These are phyloP conservation scores for Candida caryicola DNA, from an alignment of 805 yeast species.

Conservation along the genomic window DNA sequence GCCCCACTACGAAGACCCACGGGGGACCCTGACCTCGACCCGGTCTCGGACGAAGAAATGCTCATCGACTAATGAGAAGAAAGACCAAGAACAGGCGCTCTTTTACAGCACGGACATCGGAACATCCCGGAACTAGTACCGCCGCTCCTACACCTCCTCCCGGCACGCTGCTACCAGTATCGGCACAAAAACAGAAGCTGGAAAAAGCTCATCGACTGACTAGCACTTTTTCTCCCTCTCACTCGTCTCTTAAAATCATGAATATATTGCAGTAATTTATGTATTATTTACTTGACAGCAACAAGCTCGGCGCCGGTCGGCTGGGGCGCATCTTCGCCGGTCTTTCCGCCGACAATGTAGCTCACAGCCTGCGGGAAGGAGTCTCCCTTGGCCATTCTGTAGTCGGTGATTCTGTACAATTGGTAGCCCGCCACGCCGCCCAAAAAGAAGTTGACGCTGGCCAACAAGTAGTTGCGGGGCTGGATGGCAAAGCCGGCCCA, in stretches of 20 bases:
- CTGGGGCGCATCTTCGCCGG: slow-evolving; percentile 10
- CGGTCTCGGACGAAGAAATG: slow-evolving; percentile 10
- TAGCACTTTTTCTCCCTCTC: too few species aligned
- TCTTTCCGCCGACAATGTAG: slow-evolving; percentile 55
- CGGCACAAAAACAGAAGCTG: too few species aligned
- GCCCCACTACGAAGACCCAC: slow-evolving; percentile 1
- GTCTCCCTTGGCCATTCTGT: slow-evolving; percentile 67
- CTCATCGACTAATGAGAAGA: slow-evolving; percentile 6
- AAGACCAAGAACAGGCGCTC: too few species aligned
- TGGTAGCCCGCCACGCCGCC: slow-evolving; percentile 89
- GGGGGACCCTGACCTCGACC: slow-evolving; percentile 1
- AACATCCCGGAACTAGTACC: too few species aligned
- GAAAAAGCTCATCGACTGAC: too few species aligned
- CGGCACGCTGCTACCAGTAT: too few species aligned
- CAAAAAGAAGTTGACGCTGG: slow-evolving; percentile 90
- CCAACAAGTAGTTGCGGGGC: slow-evolving; percentile 84
- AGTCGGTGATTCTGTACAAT: slow-evolving; percentile 64
- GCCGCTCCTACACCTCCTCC: too few species aligned
- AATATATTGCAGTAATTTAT: neutral
- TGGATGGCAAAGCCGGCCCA: slow-evolving; percentile 89
- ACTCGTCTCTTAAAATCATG: neutral
- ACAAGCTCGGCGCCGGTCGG: too few species aligned
- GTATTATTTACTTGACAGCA: slow-evolving; percentile 3
- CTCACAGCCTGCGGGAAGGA: slow-evolving; percentile 50
- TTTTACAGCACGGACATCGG: too few species aligned